Percentiles rank a stretch among this genome's conserved stretches.
Conservation (phyloP, 805 yeast species). For the Yarrowia sp. region DNA sequence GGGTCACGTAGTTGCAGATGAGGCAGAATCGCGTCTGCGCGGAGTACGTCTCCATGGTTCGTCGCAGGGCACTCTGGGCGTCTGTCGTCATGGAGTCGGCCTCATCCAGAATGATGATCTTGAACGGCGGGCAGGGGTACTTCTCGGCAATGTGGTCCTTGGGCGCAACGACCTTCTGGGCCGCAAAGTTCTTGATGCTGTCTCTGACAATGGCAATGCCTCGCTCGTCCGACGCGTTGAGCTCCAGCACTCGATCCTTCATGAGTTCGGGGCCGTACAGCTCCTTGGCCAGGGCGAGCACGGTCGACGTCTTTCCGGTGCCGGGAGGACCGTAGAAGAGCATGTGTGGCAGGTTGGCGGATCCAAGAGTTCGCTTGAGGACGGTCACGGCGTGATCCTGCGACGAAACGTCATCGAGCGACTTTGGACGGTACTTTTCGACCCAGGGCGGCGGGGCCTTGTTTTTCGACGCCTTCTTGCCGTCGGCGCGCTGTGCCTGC, state of each 20-base stretch:
- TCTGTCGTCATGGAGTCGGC: constrained; percentile 88
- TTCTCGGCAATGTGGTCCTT: constrained; percentile 60
- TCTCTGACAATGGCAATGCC: constrained; percentile 98
- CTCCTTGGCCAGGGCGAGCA: constrained; percentile 81
- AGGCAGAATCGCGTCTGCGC: constrained; percentile 88
- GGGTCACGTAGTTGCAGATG: constrained; percentile 92
- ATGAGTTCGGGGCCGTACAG: constrained; percentile 76
- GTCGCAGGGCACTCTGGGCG: constrained; percentile 92
- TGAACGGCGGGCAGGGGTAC: constrained; percentile 96
- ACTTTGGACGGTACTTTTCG: constrained; percentile 65
- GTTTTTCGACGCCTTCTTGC: constrained; percentile 5
- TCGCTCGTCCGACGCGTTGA: constrained; percentile 96
- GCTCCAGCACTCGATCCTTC: constrained; percentile 85
- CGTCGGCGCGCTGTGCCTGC: constrained; percentile 8
- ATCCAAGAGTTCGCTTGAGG: constrained; percentile 68
- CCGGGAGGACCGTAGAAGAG: constrained; percentile 96
- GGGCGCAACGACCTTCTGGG: constrained; percentile 80
- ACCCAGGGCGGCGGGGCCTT: constrained; percentile 24
- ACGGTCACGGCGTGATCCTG: constrained; percentile 88
- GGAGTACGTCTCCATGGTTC: constrained; percentile 83
- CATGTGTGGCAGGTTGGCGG: constrained; percentile 70
- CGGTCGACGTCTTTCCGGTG: constrained; percentile 88
- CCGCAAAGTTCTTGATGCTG: constrained; percentile 92
- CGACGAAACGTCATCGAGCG: constrained; percentile 81
- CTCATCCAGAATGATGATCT: constrained; percentile 86